Base-by-base conservation (phyloP, 805 yeast genomes). In the Zygoascus ofunaensis region DNA sequence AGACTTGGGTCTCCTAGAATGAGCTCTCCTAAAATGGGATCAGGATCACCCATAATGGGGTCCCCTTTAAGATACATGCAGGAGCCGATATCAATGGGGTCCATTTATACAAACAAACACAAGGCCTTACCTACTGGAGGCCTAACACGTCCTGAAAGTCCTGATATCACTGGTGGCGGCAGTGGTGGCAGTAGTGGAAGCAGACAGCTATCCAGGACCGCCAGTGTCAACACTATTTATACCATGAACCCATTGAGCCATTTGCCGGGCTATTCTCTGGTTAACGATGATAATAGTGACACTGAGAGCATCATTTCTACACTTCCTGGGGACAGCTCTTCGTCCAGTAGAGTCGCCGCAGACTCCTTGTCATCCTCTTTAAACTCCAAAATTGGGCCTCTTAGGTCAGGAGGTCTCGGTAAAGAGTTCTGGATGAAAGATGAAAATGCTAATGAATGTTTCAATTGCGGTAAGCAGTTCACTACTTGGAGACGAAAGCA, bases 391-490 rank as follows among this genome's bases (percentile, higher is more conserved):
- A 24, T 24, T 17, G 5, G 17, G 19, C 41, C 41, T 10, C n/a
- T 37, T 44, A 5, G 42, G 38, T 18, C 49, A 49, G 18, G 33
- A 2, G 59, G 58, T 14, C 70, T 81, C 3, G 79, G 82, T 2
- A 74, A 76, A 47, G 90, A 87, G 57, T 90, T 87, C 60, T 90
- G 98, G 98, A 81, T 90, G 86, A 87, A 89, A 55, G 97, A 90
- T 65, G 84, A 90, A 35, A 84, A 87, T 47, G 95, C 94, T 0
- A 75, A 80, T 5, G 92, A 87, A 49, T 90, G 98, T 57, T 77
- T 87, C 46, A 72, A 81, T 14, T 90, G 97, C 61, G 85, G 82
- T 45, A 73, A 79, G 44, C 76, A 77, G 2, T 90, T 90, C 58
- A 76, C 83, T 17, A 35, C 42, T 4, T 89, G 87, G 64, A 68